Base-by-base conservation (phyloP, 148 eudicot species). In the Rhododendron simsii region DNA sequence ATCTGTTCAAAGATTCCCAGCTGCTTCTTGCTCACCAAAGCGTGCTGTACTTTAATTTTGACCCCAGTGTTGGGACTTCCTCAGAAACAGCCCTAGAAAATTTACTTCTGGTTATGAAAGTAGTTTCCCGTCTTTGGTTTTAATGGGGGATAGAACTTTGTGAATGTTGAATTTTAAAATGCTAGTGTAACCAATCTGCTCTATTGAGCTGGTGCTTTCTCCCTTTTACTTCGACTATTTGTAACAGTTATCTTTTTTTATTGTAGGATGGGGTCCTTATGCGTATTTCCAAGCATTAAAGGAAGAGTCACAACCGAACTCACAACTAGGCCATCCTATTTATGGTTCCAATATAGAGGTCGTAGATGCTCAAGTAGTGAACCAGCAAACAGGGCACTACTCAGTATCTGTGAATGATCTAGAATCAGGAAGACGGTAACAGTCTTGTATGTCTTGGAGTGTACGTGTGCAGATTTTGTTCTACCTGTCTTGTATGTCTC, bases 221-320 rank as follows among this genome's bases (percentile, higher is more conserved):
- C 35, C 16, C 74, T 10, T 67, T 67, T 67, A 35, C 14, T 26
- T 2, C 2, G 1, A 65, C 73, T n/a, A 11, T 10, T 65, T 65
- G 73, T 71, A 71, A 13, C 39, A 14, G 9, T 71, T 14, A 71
- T 67, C 74, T 1, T 33, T 57, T 84, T 47, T n/a, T 7, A 16
- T 44, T 57, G 48, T 57, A 91, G 92, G 91, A 55, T 91, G 90
- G 87, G 89, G 90, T 44, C 87, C 89, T 2, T 88, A 89, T 76
- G 92, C 92, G n/a, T 91, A 86, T 88, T 87, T 87, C 71, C 80
- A 79, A 73, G 90, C 90, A 37, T 4, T 85, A 81, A 20, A 71
- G 18, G 89, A 85, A 84, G 87, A 80, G 50, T 77, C 28, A 2
- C 39, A 23, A 12, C 30, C 76, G 30, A 59, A 57, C 57, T 23